phyloP scores from a whole-genome alignment of 2,329 filamentous ascomycete species.

The Colletotrichum sublineola region DNA sequence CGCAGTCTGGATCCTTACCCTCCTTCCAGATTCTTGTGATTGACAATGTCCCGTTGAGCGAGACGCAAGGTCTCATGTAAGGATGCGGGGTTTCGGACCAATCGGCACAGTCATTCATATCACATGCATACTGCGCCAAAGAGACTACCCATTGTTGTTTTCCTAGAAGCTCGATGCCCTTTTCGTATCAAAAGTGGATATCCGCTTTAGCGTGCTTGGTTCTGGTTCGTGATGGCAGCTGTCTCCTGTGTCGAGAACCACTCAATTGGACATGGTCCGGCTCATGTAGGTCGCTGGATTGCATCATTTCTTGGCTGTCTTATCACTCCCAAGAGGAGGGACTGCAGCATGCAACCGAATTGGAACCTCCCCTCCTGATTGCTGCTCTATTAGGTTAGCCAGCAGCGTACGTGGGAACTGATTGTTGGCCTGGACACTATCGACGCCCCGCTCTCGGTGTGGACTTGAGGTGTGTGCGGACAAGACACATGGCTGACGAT shows the following conservation, averaged over 20 bases:
- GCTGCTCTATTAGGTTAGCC: conserved; percentile 21
- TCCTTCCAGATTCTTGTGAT: conserved; percentile 38
- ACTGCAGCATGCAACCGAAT: neutral
- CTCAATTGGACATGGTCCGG: conserved; percentile 39
- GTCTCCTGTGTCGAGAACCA: conserved; percentile 23
- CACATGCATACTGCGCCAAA: conserved; percentile 33
- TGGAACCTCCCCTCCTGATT: neutral
- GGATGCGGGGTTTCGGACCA: conserved; percentile 41
- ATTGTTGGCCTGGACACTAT: conserved; percentile 21
- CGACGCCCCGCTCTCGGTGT: conserved; percentile 29
- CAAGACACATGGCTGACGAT: neutral
- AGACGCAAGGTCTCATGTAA: conserved; percentile 32
- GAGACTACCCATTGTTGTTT: neutral
- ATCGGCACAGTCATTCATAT: conserved; percentile 37
- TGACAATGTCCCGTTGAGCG: conserved; percentile 16
- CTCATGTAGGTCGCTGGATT: conserved; percentile 32
- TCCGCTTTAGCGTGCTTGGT: neutral
- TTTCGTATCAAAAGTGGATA: conserved; percentile 41
- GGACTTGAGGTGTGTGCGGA: conserved; percentile 10
- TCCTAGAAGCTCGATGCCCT: conserved; percentile 5
- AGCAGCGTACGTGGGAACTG: conserved; percentile 19
- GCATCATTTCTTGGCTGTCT: conserved; percentile 36
- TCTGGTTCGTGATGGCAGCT: conserved; percentile 5
- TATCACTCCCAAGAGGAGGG: conserved; percentile 37
- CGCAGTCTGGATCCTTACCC: conserved; percentile 30